phyloP scores from a whole-genome alignment of 2,329 filamentous ascomycete species.

The Lizonia empirigonia region DNA sequence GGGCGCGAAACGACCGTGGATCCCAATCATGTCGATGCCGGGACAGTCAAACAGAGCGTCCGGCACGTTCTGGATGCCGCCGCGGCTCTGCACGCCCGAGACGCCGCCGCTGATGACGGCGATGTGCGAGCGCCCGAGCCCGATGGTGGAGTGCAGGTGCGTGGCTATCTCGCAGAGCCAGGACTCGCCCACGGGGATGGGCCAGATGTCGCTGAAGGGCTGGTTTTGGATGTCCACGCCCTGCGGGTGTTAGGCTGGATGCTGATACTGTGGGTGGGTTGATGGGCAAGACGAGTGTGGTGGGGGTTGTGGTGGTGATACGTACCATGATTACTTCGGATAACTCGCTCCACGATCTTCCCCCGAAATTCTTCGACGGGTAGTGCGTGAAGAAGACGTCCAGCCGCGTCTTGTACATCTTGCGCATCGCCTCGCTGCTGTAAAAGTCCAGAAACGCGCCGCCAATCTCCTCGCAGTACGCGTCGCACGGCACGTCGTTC shows the following conservation, averaged over 20 bases:
- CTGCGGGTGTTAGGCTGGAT: slow-evolving; percentile 25
- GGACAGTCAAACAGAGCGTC: slow-evolving; percentile 40
- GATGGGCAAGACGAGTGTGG: too few relatives aligned
- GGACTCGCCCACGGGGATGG: slow-evolving; percentile 41
- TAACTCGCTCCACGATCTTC: slow-evolving; percentile 36
- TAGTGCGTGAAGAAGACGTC: slow-evolving; percentile 45
- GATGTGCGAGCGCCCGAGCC: slow-evolving; percentile 36
- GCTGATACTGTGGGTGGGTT: too few relatives aligned
- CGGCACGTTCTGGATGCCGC: slow-evolving; percentile 39
- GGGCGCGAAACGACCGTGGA: slow-evolving; percentile 43
- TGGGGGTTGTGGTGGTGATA: not conserved
- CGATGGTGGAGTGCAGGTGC: slow-evolving; percentile 37
- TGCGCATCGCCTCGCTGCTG: slow-evolving; percentile 34
- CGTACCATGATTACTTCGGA: slow-evolving; percentile 43
- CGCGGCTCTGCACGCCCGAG: slow-evolving; percentile 35
- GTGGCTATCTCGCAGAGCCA: slow-evolving; percentile 46
- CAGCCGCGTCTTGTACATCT: slow-evolving; percentile 40
- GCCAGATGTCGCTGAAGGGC: slow-evolving; percentile 43
- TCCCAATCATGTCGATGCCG: slow-evolving; percentile 43
- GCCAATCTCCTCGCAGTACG: slow-evolving; percentile 40
- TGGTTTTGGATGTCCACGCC: slow-evolving; percentile 46
- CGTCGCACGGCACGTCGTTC: slow-evolving; percentile 43
- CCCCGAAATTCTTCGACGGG: slow-evolving; percentile 42
- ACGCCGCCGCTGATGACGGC: slow-evolving; percentile 46
- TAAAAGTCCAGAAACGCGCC: slow-evolving; percentile 46